Evolutionary conservation across 2,329 filamentous ascomycete genomes (phyloP), one percentile per base, ranked within the genome.

Genomic region (Colletotrichum tropicale): DNA sequence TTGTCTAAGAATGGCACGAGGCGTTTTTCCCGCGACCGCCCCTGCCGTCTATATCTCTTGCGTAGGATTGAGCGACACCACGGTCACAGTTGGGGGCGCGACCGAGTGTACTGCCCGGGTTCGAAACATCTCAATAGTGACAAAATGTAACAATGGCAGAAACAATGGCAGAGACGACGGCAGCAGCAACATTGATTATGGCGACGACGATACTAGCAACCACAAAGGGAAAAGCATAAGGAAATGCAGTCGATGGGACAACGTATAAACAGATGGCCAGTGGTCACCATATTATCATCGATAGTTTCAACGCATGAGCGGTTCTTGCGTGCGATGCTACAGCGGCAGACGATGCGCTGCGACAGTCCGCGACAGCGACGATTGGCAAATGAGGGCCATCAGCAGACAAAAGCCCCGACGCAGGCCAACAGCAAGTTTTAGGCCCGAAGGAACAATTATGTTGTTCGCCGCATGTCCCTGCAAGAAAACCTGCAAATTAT

Each of bases 281-380:
- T 12, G 38, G 38, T 48, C 0, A n/a, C 1, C 10, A 0, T 48
- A n/a, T n/a, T 48, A 48, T n/a, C 0, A n/a, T 7, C 38, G 4
- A 0, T 10, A n/a, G 18, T 48, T n/a, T 4, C 38, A 48, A 48
- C 18, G 9, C 38, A 0, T 48, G 38, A 0, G 9, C 38, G 18
- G 0, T 4, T 48, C 1, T 48, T 0, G 16, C 4, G 26, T 10
- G 30, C 3, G 16, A 62, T 62, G 60, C n/a, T 13, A 21, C 60
- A 62, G 60, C 7, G 13, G n/a, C 32, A 36, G 26, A 28, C 55
- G 16, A 64, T 38, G 9, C 15, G 26, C 21, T 36, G 43, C n/a
- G 12, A 52, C 15, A 15, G 8, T 18, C 60, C 16, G 7, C 21
- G 5, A 24, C 13, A 18, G n/a, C n/a, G 36, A 28, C 8, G 28